Evolutionary conservation across 2,329 filamentous ascomycete species (phyloP).

Genomic region (Colletotrichum navitas): DNA sequence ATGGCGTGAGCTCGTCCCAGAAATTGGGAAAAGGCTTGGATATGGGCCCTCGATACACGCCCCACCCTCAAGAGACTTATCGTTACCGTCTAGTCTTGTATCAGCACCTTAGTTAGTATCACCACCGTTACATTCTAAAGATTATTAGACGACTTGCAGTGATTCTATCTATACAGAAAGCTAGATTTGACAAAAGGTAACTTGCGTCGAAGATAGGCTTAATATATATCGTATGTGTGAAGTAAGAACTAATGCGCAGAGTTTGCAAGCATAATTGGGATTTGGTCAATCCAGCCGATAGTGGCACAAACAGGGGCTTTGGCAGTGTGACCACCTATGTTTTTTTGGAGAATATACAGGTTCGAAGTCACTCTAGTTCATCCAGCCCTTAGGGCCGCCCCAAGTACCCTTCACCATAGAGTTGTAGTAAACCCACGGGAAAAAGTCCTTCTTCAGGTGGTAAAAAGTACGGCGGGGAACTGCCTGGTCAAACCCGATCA

Average conservation of each 20-base stretch:
- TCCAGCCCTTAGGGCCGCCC: slow-evolving; percentile 70
- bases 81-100: too few species aligned
- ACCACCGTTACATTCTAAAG: too few species aligned
- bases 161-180: too few species aligned
- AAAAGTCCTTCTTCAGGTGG: slow-evolving; percentile 75
- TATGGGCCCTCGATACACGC: neutral
- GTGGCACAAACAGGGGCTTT: neutral
- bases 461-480: slow-evolving; percentile 69
- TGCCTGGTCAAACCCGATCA: slow-evolving; percentile 69
- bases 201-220: too few species aligned
- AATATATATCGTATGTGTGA: neutral
- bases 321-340: neutral
- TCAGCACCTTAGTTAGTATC: too few species aligned
- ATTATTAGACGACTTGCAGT: too few species aligned
- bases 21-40: neutral
- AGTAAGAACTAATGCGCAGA: neutral
- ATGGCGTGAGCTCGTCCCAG: neutral
- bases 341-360: neutral
- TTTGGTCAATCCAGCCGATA: neutral
- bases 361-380: slow-evolving; percentile 19
- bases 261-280: too few species aligned
- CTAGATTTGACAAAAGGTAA: too few species aligned
- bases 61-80: too few species aligned
- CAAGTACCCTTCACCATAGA: slow-evolving; percentile 72
- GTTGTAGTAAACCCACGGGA: slow-evolving; percentile 74